Conservation (phyloP, 164 flowering plant species). For the Tetracentron sinense region DNA sequence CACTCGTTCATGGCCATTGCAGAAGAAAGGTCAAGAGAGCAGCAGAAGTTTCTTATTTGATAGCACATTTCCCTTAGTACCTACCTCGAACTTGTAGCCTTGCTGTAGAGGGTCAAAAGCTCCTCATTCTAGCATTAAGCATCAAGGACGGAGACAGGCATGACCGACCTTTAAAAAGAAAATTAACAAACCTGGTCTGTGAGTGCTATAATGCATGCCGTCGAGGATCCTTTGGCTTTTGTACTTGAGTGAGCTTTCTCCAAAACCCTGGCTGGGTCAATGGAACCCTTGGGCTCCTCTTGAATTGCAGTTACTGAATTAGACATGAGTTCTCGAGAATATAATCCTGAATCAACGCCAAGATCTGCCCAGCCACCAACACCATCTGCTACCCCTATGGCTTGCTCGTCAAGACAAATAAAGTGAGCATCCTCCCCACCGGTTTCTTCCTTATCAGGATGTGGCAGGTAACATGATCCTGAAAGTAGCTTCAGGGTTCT, state of each 20-base stretch:
- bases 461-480: constrained; percentile 66
- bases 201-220: constrained; percentile 78
- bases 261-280: constrained; percentile 65
- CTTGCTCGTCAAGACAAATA: constrained; percentile 56
- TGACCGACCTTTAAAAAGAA: background rate
- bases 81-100: too few species aligned
- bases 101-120: too few species aligned
- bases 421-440: constrained; percentile 85
- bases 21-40: too few species aligned
- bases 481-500: constrained; percentile 49
- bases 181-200: constrained; percentile 44
- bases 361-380: constrained; percentile 84
- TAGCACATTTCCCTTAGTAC: too few species aligned
- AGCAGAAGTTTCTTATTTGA: too few species aligned
- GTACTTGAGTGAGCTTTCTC: constrained; percentile 68
- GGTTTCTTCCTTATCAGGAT: constrained; percentile 59
- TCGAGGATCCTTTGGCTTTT: constrained; percentile 73
- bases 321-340: constrained; percentile 60
- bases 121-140: too few species aligned
- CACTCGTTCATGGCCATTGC: too few species aligned
- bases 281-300: constrained; percentile 51
- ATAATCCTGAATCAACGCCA: constrained; percentile 62
- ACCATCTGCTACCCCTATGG: constrained; percentile 74
- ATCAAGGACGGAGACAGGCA: background rate
- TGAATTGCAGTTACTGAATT: constrained; percentile 58